Evolutionary conservation across 768 basidiomycete genomes (phyloP), one percentile per base, ranked within the genome.

Genomic region (Boletus edulis): DNA sequence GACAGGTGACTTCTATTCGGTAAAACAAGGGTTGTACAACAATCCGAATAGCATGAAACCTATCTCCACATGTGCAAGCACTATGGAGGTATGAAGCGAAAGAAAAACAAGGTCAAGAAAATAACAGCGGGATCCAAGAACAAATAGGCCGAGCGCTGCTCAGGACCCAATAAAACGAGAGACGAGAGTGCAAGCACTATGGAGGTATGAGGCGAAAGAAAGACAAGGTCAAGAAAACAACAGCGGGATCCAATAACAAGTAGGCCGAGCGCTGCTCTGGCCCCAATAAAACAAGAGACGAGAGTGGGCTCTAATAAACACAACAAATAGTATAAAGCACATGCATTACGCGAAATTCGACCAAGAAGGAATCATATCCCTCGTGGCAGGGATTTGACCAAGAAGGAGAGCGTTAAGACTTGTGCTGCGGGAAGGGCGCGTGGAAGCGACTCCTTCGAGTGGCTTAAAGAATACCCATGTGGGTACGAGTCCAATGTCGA

Each of bases 401-500:
- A 81, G 59, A 58, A 82, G 74, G 41, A 88, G 78, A 9, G 80
- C 83, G 7, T 67, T 54, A 13, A 65, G 50, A 56, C 84, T 87
- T 41, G 75, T 67, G 47, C 74, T 81, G 31, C 90, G 80, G 61
- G 87, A 72, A 1, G 89, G 88, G 20, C 89, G 77, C 60, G 84
- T 81, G 5, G 81, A 78, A 38, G 76, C 70, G 51, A 85, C 73
- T 4, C 84, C 85, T 56, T 81, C 79, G 45, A 79, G 76, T 34
- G 84, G 80, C 62, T 82, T 83, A 58, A 82, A 52, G 77, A 92
- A 90, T 65, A 81, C 84, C 87, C 89, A 91, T 7, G 86, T 82
- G 12, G 89, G 89, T 4, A 89, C 81, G 32, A 86, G 78, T 38
- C 89, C 89, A 17, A 89, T 68, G 65, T 90, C 87, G 35, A 84